Conservation (phyloP, 2,329 filamentous ascomycete species). For the Phyllachora maydis region DNA sequence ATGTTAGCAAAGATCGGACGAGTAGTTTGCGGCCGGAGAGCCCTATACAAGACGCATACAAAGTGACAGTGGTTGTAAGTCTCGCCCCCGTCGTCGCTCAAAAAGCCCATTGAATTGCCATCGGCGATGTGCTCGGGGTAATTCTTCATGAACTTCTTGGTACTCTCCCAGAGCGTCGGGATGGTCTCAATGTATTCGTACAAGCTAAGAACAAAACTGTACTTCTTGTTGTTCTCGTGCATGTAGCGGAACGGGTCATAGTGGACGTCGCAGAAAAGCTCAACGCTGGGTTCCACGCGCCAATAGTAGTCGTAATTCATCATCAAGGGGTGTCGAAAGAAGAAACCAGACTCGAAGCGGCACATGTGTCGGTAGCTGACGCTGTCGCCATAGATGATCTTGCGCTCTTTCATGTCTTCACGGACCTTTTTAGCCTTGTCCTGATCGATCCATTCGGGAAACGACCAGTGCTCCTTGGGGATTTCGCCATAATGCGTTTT, state of each 20-base stretch:
- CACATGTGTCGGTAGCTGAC: conserved; percentile 99
- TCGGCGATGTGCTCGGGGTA: conserved; percentile 74
- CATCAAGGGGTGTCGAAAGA: conserved; percentile 90
- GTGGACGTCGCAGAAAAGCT: conserved; percentile 88
- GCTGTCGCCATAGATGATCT: conserved; percentile 97
- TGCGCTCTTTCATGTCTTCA: conserved; percentile 80
- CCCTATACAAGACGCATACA: conserved; percentile 36
- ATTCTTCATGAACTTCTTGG: conserved; percentile 81
- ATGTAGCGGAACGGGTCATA: conserved; percentile 96
- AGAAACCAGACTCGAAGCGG: conserved; percentile 96
- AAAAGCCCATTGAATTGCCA: conserved; percentile 74
- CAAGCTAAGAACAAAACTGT: conserved; percentile 86
- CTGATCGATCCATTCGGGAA: conserved; percentile 87
- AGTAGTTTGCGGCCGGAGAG: no score
- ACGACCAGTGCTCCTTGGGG: conserved; percentile 87
- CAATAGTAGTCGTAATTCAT: conserved; percentile 98
- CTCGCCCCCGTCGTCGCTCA: conserved; percentile 79
- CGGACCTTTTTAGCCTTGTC: conserved; percentile 79
- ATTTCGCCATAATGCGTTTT: conserved; percentile 84
- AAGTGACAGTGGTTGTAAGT: conserved; percentile 97
- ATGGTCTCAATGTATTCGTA: conserved; percentile 97
- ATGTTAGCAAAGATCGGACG: conserved; percentile 6
- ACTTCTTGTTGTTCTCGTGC: conserved; percentile 93
- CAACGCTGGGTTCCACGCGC: conserved; percentile 92
- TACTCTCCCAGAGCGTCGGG: conserved; percentile 84